phyloP scores from a whole-genome alignment of 2,329 filamentous ascomycete species.

The Sclerotinia trifoliorum region DNA sequence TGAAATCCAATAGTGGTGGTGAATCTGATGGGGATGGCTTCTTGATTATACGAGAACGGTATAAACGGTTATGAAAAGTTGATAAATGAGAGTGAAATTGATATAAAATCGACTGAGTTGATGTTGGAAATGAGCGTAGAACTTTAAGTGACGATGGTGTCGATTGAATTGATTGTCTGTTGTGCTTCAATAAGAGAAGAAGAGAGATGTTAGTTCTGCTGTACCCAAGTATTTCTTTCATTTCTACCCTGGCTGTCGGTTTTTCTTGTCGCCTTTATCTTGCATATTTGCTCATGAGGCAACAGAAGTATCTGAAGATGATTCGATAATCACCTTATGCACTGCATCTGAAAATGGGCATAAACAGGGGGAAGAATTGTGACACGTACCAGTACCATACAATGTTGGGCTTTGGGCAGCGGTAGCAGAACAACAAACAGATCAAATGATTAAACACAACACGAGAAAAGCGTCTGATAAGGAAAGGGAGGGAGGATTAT shows the following conservation, averaged over 20 bases:
- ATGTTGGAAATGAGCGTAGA: conserved; percentile 12
- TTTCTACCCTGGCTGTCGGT: conserved; percentile 1
- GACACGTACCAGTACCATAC: conserved; percentile 17
- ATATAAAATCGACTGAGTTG: conserved; percentile 1
- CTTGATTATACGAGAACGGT: conserved; percentile 8
- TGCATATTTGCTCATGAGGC: neutral
- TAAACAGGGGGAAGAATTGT: conserved; percentile 16
- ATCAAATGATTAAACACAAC: conserved; percentile 16
- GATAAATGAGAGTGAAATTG: conserved; percentile 9
- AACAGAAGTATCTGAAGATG: neutral
- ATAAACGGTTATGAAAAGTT: neutral
- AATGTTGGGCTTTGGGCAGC: conserved; percentile 5
- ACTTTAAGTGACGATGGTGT: neutral
- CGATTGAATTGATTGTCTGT: conserved; percentile 2
- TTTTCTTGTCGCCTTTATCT: neutral
- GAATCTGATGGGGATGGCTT: neutral
- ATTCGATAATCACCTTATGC: conserved; percentile 14
- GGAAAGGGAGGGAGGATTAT: neutral
- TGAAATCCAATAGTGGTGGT: neutral
- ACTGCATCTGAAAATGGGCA: conserved; percentile 8
- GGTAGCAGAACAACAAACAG: neutral
- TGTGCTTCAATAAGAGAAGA: conserved; percentile 11
- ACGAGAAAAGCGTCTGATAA: neutral
- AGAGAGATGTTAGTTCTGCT: conserved; percentile 15
- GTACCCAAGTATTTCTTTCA: neutral